Evolutionary conservation across 208 protist genomes (phyloP).

Genomic region (Naegleria gruberi): DNA sequence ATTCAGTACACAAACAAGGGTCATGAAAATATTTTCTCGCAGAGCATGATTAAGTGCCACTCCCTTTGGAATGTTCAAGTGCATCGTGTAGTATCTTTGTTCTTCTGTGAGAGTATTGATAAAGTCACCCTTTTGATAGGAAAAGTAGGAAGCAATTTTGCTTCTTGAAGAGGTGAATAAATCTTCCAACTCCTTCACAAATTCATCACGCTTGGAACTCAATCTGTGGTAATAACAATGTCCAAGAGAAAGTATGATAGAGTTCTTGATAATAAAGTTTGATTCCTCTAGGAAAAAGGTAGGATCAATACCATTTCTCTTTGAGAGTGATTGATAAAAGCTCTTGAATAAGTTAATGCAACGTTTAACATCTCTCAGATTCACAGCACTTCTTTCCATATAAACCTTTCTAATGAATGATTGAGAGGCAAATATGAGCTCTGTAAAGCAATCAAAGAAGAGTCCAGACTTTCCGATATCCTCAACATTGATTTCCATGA

Average conservation of each 20-base stretch:
- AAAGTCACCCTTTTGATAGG: neutral
- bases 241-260: neutral
- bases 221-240: constrained; percentile 1
- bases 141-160: neutral
- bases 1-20: constrained; percentile 51
- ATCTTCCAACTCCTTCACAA: neutral
- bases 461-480: neutral
- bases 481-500: neutral
- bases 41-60: constrained; percentile 57
- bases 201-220: neutral
- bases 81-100: neutral
- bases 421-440: constrained; percentile 19
- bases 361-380: constrained; percentile 33
- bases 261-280: neutral
- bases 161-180: neutral
- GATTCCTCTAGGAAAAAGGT: neutral
- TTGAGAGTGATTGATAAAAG: constrained; percentile 22
- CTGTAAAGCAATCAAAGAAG: neutral
- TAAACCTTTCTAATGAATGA: constrained; percentile 27
- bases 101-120: neutral
- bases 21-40: constrained; percentile 57
- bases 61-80: constrained; percentile 25
- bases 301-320: neutral
- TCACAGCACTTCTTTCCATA: constrained; percentile 26
- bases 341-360: constrained; percentile 21